Percentiles rank a stretch among this genome's conserved stretches.
phyloP scores from a whole-genome alignment of 176 grass and related monocot genomes.

The Secale cereale region DNA sequence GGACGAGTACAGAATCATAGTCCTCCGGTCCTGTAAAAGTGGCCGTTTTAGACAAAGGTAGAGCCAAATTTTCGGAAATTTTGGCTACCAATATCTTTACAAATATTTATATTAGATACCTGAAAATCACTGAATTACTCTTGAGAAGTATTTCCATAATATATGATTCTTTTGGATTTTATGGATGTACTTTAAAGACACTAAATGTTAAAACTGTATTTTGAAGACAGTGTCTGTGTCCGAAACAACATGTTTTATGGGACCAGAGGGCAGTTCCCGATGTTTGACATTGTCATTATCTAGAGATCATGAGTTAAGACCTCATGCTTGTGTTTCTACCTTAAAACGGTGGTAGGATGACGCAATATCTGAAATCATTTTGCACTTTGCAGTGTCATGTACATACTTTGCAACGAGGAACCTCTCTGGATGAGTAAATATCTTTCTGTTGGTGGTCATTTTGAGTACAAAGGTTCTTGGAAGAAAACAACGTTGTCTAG shows the following conservation, averaged over 20 bases:
- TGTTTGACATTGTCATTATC: neutral
- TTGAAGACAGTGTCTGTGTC: neutral
- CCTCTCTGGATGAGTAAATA: conserved; percentile 98
- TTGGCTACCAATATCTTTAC: neutral
- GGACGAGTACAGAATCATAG: neutral
- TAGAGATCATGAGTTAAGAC: neutral
- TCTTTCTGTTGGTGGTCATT: conserved; percentile 66
- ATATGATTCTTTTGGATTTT: neutral
- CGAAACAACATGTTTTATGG: neutral
- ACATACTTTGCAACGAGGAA: conserved; percentile 97
- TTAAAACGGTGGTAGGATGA: neutral
- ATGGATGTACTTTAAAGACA: neutral
- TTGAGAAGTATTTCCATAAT: neutral
- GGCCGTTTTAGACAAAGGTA: neutral
- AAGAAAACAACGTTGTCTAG: conserved; percentile 68
- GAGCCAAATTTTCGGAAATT: neutral
- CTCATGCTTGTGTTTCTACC: neutral
- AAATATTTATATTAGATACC: neutral
- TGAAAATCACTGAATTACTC: neutral
- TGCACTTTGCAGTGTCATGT: conserved; percentile 76
- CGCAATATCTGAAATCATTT: conserved; percentile 1
- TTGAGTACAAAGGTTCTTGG: conserved; percentile 85
- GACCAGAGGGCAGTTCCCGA: neutral
- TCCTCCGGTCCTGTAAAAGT: neutral
- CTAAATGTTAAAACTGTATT: neutral